phyloP scores from a whole-genome alignment of 83 land plant species.

The Picea engelmannii region DNA sequence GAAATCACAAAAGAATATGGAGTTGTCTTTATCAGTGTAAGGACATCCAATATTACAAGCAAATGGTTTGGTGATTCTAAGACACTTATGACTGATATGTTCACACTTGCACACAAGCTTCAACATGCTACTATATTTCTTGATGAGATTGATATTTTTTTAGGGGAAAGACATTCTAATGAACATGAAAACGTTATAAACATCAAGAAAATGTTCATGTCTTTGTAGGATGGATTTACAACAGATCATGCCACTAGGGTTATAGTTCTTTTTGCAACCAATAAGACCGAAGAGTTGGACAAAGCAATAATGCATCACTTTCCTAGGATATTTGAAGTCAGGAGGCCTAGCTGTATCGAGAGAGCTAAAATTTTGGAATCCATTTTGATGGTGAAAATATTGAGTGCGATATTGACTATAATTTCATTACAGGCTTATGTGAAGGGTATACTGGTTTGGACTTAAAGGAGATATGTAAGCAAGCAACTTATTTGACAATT shows the following conservation, averaged over 20 bases:
- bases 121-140: slow-evolving; percentile 92
- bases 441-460: slow-evolving; percentile 64
- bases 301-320: slow-evolving; percentile 81
- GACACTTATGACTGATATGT: slow-evolving; percentile 60
- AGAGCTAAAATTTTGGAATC: slow-evolving; percentile 76
- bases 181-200: slow-evolving; percentile 83
- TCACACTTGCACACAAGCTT: slow-evolving; percentile 83
- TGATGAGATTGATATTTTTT: slow-evolving; percentile 95
- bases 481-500: slow-evolving; percentile 86
- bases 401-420: slow-evolving; percentile 62
- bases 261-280: slow-evolving; percentile 95
- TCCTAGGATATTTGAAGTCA: slow-evolving; percentile 92
- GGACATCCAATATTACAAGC: no score
- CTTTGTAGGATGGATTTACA: slow-evolving; percentile 89
- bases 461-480: slow-evolving; percentile 84
- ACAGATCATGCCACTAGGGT: slow-evolving; percentile 40
- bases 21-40: no score
- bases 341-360: slow-evolving; percentile 69
- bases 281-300: slow-evolving; percentile 34
- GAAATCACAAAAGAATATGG: no score
- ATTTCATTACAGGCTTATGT: slow-evolving; percentile 45
- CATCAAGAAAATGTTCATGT: slow-evolving; percentile 95
- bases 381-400: slow-evolving; percentile 59
- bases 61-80: no score
- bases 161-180: slow-evolving; percentile 74